Evolutionary conservation across 345 rosid species (phyloP), one percentile per base, ranked within the genome.

Genomic region (Salix brachista): DNA sequence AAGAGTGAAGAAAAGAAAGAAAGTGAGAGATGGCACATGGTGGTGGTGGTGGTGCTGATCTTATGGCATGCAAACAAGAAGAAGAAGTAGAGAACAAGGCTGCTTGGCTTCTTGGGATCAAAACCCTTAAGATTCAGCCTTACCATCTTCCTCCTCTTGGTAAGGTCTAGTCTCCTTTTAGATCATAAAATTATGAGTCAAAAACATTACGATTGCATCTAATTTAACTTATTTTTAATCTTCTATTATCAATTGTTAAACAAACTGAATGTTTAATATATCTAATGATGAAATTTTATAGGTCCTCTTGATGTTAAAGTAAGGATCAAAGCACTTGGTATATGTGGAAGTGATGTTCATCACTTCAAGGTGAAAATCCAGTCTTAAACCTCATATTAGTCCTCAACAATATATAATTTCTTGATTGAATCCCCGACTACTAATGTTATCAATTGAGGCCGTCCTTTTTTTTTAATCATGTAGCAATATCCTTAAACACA

Each of bases 291-390:
- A 14, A 46, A 13, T 46, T 46, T 76, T 46, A 46, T 75, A 88
- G 88, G 91, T 48, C 89, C 91, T 5, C 80, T 77, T 72, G 88
- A 85, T 79, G 94, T 86, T 9, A 86, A 83, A 82, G 89, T 88
- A 32, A 75, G 77, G 70, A 76, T 88, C 50, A 90, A 87, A 73
- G 91, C 92, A 71, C 86, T 90, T 28, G 94, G 91, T 65, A 90
- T 90, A 50, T 90, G 92, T 37, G 88, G 89, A 79, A 85, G 94
- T 64, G 94, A 90, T 86, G 85, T 90, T 80, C 91, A 88, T 76
- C 88, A 84, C 74, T 87, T 88, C 84, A 88, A 85, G 91, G 91
- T 90, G 37, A 77, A 46, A 58, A 65, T 28, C 39, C 36, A 65
- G 32, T 26, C n/a, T 42, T 42, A 42, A 42, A 42, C 46, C 25